A percentile compares a stretch with the other conserved stretches of the same genome.
These are phyloP conservation scores for Cladosporium sphaerospermum DNA, from an alignment of 2,329 filamentous ascomycete genomes.

Conservation along the genomic window DNA sequence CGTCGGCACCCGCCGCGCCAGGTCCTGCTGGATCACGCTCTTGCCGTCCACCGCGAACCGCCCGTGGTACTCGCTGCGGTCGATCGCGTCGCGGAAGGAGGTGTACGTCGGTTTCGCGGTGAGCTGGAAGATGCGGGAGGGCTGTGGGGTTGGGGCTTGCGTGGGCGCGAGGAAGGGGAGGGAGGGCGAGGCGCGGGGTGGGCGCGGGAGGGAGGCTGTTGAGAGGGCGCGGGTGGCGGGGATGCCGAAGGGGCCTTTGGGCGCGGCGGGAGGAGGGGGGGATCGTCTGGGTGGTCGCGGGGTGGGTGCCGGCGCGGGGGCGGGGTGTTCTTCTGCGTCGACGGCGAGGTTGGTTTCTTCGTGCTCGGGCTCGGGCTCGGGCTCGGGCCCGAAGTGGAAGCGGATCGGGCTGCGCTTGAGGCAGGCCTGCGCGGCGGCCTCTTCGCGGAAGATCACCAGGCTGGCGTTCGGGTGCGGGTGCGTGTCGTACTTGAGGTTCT, in stretches of 20 bases:
- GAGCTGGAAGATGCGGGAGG: constrained; percentile 36
- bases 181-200: constrained; percentile 3
- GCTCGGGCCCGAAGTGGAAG: constrained; percentile 35
- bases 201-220: constrained; percentile 8
- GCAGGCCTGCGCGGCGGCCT: constrained; percentile 35
- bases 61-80: constrained; percentile 29
- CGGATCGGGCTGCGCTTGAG: constrained; percentile 41
- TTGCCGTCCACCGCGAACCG: constrained; percentile 24
- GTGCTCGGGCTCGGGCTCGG: background rate
- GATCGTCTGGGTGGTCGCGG: background rate
- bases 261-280: background rate
- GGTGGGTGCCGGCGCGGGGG: background rate
- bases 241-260: constrained; percentile 12
- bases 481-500: constrained; percentile 43
- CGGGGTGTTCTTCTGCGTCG: background rate
- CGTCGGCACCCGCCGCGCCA: constrained; percentile 35
- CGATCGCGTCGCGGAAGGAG: constrained; percentile 38
- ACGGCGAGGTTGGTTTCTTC: background rate
- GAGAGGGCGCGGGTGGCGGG: constrained; percentile 16
- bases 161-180: constrained; percentile 1
- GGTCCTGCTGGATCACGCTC: constrained; percentile 29
- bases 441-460: constrained; percentile 41
- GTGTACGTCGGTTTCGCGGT: constrained; percentile 33
- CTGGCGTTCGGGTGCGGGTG: constrained; percentile 36
- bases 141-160: constrained; percentile 7